Evolutionary conservation across 176 grass and related monocot species (phyloP).

Genomic region (Aegilops sharonensis): DNA sequence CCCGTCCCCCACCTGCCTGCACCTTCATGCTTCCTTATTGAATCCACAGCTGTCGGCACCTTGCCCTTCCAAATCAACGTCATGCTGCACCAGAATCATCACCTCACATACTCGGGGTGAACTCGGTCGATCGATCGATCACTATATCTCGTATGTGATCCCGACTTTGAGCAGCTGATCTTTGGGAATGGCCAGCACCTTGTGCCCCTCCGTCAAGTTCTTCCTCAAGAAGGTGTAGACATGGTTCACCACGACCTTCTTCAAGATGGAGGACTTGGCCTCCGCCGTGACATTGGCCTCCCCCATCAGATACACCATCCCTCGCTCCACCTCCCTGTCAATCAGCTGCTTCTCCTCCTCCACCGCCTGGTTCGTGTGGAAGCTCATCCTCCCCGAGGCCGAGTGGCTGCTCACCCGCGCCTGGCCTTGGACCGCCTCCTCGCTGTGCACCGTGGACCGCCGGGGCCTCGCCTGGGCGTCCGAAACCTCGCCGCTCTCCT

Average conservation of each 20-base stretch:
- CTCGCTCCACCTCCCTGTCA: constrained; percentile 41
- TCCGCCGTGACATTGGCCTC: constrained; percentile 42
- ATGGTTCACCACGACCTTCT: constrained; percentile 45
- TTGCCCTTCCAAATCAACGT: background rate
- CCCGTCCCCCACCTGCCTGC: background rate
- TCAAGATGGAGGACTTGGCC: constrained; percentile 24
- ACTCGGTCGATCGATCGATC: background rate
- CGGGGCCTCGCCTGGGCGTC: background rate
- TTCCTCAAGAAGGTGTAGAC: constrained; percentile 35
- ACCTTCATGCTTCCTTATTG: background rate
- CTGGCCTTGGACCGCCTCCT: constrained; percentile 23
- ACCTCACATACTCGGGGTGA: background rate
- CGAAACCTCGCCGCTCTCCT: background rate
- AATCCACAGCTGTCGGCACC: background rate
- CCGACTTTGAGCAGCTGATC: constrained; percentile 52
- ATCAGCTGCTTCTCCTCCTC: constrained; percentile 46
- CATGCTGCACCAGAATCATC: background rate
- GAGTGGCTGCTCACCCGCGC: constrained; percentile 25
- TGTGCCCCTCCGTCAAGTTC: constrained; percentile 46
- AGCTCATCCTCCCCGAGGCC: background rate
- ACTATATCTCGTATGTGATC: constrained; percentile 42
- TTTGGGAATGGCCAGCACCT: constrained; percentile 39
- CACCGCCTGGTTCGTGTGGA: background rate
- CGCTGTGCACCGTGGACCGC: constrained; percentile 37
- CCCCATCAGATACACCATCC: constrained; percentile 62